Evolutionary conservation across 345 rosid species (phyloP).

Genomic region (Euphorbia lathyris): DNA sequence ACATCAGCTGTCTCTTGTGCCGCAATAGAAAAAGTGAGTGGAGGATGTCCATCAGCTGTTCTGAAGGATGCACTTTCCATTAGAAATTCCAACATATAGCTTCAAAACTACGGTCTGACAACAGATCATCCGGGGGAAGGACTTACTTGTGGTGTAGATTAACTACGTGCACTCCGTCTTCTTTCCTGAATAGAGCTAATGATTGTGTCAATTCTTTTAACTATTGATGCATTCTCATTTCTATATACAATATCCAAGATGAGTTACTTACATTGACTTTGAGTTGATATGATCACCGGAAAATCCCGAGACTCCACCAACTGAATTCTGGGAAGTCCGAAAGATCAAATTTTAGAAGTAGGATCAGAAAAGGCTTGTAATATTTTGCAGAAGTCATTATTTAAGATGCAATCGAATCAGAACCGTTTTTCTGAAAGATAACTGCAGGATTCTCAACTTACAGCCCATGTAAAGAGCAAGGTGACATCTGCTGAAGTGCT

Average conservation of each 20-base stretch:
- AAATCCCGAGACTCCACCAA: conserved; percentile 83
- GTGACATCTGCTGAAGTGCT: conserved; percentile 65
- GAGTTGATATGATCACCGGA: conserved; percentile 83
- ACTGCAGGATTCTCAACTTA: conserved; percentile 36
- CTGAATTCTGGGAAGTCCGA: conserved; percentile 59
- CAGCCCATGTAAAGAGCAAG: conserved; percentile 92
- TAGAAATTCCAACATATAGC: neutral
- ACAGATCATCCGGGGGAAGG: conserved; percentile 12
- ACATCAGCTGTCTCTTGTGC: conserved; percentile 68
- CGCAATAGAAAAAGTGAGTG: conserved; percentile 65
- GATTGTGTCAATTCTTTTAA: neutral
- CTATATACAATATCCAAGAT: neutral
- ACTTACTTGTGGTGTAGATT: conserved; percentile 80
- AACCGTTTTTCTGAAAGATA: neutral
- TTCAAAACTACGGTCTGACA: neutral
- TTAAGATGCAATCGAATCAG: neutral
- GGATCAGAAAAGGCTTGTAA: neutral
- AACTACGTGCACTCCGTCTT: conserved; percentile 63
- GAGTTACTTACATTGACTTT: conserved; percentile 47
- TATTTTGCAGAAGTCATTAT: neutral
- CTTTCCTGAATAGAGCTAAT: conserved; percentile 46
- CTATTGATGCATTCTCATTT: too few relatives aligned
- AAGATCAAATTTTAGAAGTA: neutral
- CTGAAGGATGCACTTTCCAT: conserved; percentile 31
- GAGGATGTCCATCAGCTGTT: conserved; percentile 52